Percentiles rank a stretch among this genome's conserved stretches.
Conservation (phyloP, 208 protist genomes). For the Crithidia brevicula region DNA sequence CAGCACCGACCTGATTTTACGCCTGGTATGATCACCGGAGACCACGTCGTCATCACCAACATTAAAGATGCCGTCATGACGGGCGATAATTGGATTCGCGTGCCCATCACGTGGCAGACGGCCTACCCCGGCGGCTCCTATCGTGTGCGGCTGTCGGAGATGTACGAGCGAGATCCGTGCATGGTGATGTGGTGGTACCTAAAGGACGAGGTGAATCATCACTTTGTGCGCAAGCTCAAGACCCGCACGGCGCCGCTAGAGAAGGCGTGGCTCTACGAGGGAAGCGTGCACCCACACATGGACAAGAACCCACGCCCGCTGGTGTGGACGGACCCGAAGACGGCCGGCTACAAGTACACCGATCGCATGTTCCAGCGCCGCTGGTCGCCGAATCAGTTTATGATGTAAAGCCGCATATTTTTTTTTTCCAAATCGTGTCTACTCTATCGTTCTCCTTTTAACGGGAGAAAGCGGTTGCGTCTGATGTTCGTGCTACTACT, state of each 20-base stretch:
- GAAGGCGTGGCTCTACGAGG: constrained; percentile 94
- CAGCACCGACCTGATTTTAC: constrained; percentile 91
- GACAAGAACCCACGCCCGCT: constrained; percentile 88
- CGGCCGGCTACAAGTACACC: constrained; percentile 75
- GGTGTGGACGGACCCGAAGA: constrained; percentile 70
- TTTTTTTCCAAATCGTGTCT: no score
- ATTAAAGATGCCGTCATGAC: constrained; percentile 93
- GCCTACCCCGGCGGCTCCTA: constrained; percentile 93
- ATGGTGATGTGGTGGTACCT: constrained; percentile 94
- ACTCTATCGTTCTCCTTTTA: no score
- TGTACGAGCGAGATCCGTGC: constrained; percentile 94
- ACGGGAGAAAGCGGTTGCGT: no score
- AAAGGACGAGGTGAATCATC: constrained; percentile 89
- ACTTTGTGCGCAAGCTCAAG: constrained; percentile 93
- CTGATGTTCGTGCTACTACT: no score
- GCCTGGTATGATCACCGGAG: constrained; percentile 88
- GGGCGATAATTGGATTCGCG: constrained; percentile 88
- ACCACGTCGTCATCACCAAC: constrained; percentile 92
- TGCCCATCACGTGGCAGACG: constrained; percentile 92
- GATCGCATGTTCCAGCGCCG: constrained; percentile 83
- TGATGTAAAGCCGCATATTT: constrained; percentile 24
- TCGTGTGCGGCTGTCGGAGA: constrained; percentile 87
- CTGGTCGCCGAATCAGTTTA: constrained; percentile 89
- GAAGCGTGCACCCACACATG: constrained; percentile 82
- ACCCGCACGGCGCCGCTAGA: constrained; percentile 86